Percentiles rank a stretch among this genome's conserved stretches.
These are phyloP conservation scores for Rhizopogon vulgaris DNA, from an alignment of 768 basidiomycete species.

Conservation along the genomic window DNA sequence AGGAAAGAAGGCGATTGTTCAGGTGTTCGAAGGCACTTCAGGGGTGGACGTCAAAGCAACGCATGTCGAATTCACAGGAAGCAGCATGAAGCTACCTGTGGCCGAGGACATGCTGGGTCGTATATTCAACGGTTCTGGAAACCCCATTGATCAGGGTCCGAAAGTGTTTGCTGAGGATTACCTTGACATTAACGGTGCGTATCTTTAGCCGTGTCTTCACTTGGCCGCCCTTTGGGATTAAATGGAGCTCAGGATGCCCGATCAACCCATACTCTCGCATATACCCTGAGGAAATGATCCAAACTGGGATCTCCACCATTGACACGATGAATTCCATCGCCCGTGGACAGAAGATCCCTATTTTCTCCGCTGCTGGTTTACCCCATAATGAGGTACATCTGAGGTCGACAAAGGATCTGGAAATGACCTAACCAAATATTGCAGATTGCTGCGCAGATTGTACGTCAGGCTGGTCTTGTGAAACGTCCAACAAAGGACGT, in stretches of 20 bases:
- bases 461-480: constrained; percentile 97
- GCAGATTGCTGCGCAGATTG: constrained; percentile 99
- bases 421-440: not conserved
- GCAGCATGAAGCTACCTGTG: constrained; percentile 97
- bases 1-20: constrained; percentile 98
- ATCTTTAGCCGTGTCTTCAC: constrained; percentile 2
- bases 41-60: constrained; percentile 97
- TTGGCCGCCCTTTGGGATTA: constrained; percentile 7
- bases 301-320: constrained; percentile 98
- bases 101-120: constrained; percentile 99
- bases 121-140: constrained; percentile 98
- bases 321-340: constrained; percentile 99
- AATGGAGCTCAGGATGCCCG: constrained; percentile 66
- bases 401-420: not conserved
- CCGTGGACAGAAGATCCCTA: constrained; percentile 99
- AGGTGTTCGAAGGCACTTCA: constrained; percentile 97
- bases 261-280: constrained; percentile 98
- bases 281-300: constrained; percentile 99
- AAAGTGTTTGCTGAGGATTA: constrained; percentile 99
- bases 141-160: constrained; percentile 96
- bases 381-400: constrained; percentile 89
- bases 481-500: constrained; percentile 96
- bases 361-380: constrained; percentile 97
- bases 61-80: constrained; percentile 96
- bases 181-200: constrained; percentile 94